These are phyloP conservation scores for Scutellaria baicalensis DNA, from an alignment of 257 asterid genomes.

Conservation along the genomic window DNA sequence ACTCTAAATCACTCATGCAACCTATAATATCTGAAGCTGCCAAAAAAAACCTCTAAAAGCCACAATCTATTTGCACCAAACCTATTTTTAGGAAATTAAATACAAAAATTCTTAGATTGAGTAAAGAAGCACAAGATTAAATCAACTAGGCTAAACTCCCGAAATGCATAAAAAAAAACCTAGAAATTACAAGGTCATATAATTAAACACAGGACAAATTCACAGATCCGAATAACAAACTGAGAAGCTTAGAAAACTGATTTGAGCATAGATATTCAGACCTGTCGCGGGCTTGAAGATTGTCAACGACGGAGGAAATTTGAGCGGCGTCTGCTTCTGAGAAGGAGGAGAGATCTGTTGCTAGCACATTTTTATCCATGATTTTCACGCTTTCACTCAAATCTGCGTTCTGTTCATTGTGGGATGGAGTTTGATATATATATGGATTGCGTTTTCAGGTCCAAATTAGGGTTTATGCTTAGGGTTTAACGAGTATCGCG, in stretches of 20 bases:
- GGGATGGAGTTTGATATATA: neutral
- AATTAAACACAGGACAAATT: neutral
- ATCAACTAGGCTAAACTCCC: neutral
- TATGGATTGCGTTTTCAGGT: neutral
- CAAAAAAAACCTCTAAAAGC: neutral
- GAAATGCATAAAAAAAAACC: neutral
- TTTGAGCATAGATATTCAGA: neutral
- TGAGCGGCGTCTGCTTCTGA: conserved; percentile 17
- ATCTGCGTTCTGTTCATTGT: neutral
- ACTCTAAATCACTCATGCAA: conserved; percentile 18
- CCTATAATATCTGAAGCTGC: conserved; percentile 18
- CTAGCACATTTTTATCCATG: conserved; percentile 18
- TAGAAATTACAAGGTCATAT: neutral
- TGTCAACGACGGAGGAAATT: conserved; percentile 10
- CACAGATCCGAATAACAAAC: neutral
- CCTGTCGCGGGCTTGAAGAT: conserved; percentile 22
- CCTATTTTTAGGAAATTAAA: neutral
- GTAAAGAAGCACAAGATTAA: neutral
- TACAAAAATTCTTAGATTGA: neutral
- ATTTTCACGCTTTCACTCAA: neutral
- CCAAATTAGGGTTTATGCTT: neutral
- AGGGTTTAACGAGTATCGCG: conserved; percentile 15
- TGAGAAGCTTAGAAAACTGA: neutral
- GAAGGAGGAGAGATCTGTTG: conserved; percentile 16
- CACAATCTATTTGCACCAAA: neutral